Base-by-base conservation (phyloP, 2,329 filamentous ascomycete genomes). In the Penicillium freii region DNA sequence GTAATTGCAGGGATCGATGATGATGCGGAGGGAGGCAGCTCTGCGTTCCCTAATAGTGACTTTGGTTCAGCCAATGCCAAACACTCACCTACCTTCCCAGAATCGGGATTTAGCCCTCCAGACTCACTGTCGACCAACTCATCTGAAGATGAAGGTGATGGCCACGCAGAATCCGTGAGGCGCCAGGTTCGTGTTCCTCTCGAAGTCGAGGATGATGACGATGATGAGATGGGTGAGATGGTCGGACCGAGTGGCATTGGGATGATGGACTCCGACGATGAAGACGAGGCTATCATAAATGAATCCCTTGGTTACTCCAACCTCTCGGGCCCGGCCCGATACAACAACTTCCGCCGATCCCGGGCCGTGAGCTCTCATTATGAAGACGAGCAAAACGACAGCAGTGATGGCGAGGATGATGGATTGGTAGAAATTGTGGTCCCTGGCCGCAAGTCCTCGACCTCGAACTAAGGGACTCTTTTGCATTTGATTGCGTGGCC, bases 281-380 rank as follows among this genome's bases (percentile, higher is more conserved):
- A 79, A 36, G 80, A 83, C 13, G 82, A 84, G 5, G 82, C 74
- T 25, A 73, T 77, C 38, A 75, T 84, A 29, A 84, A 86, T 40
- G 85, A 88, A 61, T 86, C 87, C 65, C 84, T 89, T 74, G 87
- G 86, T 15, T 87, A 89, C 57, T 88, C 88, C 64, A 85, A 84
- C 62, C 84, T 88, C 76, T 82, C 85, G 11, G 85, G 66, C 2
- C 61, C 69, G 10, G 67, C 58, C 13, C 66, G 72, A 50, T 75
- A 75, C 54, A 67, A 68, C 42, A 87, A 69, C 76, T 81, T 50
- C 76, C 74, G 62, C 44, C 66, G 64, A 58, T 66, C 70, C 46
- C 69, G 66, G 47, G 59, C 65, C 40, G 62, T 67, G 11, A 66
- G 64, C 33, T 73, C 73, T 23, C 68, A 73, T 23, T 73, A 71